Conservation (phyloP, 225 moss, liverwort and hornwort species). For the Pleurozium schreberi region DNA sequence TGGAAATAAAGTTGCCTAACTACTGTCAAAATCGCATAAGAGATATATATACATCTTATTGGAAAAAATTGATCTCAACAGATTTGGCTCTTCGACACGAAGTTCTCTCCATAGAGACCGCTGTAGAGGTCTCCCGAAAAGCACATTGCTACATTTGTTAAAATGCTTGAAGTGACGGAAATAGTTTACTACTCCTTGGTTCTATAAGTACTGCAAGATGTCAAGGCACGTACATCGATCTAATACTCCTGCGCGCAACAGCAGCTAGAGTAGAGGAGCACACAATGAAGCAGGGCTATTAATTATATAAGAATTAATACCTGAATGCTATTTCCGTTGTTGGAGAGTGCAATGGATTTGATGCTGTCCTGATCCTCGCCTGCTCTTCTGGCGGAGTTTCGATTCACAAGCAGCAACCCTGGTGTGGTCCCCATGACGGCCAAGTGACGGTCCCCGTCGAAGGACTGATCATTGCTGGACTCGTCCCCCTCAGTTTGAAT, state of each 20-base stretch:
- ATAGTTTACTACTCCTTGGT: neutral
- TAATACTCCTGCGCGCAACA: neutral
- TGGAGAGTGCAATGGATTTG: constrained; percentile 1
- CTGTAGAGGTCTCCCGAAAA: neutral
- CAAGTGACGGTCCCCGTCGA: constrained; percentile 39
- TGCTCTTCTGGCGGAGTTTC: neutral
- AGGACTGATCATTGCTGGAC: constrained; percentile 66
- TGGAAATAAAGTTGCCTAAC: neutral
- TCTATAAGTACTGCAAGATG: neutral
- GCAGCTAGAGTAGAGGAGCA: neutral
- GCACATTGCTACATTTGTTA: neutral
- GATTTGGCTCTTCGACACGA: neutral
- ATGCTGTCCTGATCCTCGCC: constrained; percentile 9
- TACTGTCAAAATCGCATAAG: neutral
- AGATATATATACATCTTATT: neutral
- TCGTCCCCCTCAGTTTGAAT: constrained; percentile 57
- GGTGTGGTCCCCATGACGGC: constrained; percentile 40
- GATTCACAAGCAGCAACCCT: neutral
- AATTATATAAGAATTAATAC: neutral
- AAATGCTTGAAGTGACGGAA: neutral
- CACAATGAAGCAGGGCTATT: neutral
- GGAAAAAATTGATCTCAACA: neutral
- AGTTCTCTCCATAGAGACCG: too few species aligned
- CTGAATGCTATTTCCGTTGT: constrained; percentile 13
- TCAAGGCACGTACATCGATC: neutral